Conservation (phyloP, 2,329 filamentous ascomycete species). For the Gyromitra esculenta region DNA sequence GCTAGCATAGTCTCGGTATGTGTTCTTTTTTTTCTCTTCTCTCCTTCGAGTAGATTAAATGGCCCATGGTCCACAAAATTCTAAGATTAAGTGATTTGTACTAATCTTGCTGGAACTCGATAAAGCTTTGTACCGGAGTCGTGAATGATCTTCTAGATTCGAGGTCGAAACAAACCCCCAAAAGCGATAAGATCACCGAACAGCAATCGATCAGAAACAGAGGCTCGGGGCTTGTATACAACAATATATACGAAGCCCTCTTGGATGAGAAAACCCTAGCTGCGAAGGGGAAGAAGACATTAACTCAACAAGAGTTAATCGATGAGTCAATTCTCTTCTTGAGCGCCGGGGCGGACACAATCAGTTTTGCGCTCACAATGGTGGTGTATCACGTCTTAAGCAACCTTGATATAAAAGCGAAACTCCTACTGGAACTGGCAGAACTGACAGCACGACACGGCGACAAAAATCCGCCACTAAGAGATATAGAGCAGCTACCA, state of each 20-base stretch:
- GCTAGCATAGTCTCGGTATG: neutral
- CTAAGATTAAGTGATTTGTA: neutral
- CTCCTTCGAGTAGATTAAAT: too few relatives aligned
- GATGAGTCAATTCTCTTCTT: slow-evolving; percentile 64
- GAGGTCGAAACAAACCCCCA: too few relatives aligned
- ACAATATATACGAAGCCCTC: slow-evolving; percentile 11
- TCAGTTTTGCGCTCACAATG: slow-evolving; percentile 62
- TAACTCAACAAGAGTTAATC: slow-evolving; percentile 59
- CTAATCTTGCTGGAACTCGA: neutral
- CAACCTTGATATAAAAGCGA: slow-evolving; percentile 58
- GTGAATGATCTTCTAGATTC: slow-evolving; percentile 10
- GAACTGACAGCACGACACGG: slow-evolving; percentile 54
- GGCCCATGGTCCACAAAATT: neutral
- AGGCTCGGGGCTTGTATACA: slow-evolving; percentile 13
- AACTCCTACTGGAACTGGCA: slow-evolving; percentile 61
- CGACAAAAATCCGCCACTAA: slow-evolving; percentile 57
- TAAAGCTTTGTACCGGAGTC: neutral
- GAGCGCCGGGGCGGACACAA: slow-evolving; percentile 64
- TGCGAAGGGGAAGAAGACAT: slow-evolving; percentile 58
- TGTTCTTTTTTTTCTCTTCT: neutral
- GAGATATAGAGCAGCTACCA: slow-evolving; percentile 60
- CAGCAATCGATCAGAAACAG: neutral
- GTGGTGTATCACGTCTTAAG: slow-evolving; percentile 60
- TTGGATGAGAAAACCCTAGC: slow-evolving; percentile 39
- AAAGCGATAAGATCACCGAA: neutral